Evolutionary conservation across 176 grass and related monocot species (phyloP), one percentile per base, ranked within the genome.

Genomic region (Neostapfia colusana): DNA sequence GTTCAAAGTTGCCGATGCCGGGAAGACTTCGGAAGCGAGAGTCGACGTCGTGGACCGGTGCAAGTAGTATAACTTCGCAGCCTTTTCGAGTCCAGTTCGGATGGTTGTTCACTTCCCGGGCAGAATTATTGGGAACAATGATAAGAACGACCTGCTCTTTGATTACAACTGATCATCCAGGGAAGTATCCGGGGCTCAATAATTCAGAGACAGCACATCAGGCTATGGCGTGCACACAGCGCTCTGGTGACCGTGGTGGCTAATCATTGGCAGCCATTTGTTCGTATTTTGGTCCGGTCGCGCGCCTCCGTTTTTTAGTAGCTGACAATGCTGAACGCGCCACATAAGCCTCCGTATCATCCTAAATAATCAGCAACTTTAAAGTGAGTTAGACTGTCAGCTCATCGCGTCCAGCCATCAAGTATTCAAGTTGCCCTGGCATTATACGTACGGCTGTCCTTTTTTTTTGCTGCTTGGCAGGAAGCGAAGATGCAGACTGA

Each of bases 121-220:
- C 43, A 24, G 57, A 80, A 88, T 81, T 84, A 88, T 88, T 76
- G 77, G 77, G 54, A 71, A 39, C 20, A 61, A 10, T n/a, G 86
- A 88, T 81, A 88, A 88, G 86, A 81, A 71, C 71, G 63, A 16
- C 4, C 13, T 18, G 37, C 6, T 70, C 67, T 69, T 88, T 88
- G 70, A 84, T 84, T 78, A 82, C 67, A 65, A 54, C 51, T n/a
- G 81, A 76, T 35, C 15, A 76, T 35, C 15, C 56, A 49, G 67
- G 73, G 76, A 84, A 84, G 57, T 70, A 75, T 76, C 86, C 63
- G 42, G 9, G 20, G 23, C 36, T 88, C 86, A 88, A 84, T 88
- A 71, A 88, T 88, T 80, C 86, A 76, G 86, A 88, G 77, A 55
- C 86, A 88, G 86, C 86, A 45, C 86, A 88, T 75, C 81, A 50